These are phyloP conservation scores for Xylariales sp. DNA, from an alignment of 2,329 filamentous ascomycete species.

Conservation along the genomic window DNA sequence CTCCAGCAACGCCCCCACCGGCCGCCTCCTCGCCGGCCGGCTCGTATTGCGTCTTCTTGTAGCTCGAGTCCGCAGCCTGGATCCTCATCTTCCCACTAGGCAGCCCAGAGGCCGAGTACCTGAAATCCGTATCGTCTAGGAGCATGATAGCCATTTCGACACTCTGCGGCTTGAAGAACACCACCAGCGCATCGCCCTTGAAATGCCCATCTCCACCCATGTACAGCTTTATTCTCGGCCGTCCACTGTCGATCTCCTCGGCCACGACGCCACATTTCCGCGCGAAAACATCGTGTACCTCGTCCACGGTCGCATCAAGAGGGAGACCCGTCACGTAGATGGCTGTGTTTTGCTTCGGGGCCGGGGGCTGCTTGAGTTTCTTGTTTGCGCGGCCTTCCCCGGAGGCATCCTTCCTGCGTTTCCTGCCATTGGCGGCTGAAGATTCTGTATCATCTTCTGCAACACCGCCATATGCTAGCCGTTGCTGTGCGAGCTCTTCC, in stretches of 20 bases:
- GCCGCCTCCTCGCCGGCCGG: conserved; percentile 21
- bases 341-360: conserved; percentile 71
- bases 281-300: conserved; percentile 80
- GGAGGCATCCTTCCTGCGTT: conserved; percentile 34
- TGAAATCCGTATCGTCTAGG: conserved; percentile 77
- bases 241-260: conserved; percentile 85
- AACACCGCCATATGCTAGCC: conserved; percentile 24
- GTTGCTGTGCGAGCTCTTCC: conserved; percentile 30
- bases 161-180: conserved; percentile 95
- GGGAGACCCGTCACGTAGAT: conserved; percentile 90
- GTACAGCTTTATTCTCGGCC: conserved; percentile 91
- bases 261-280: conserved; percentile 84
- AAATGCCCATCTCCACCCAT: conserved; percentile 74
- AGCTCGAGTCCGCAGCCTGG: conserved; percentile 79
- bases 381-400: conserved; percentile 31
- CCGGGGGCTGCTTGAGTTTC: conserved; percentile 42
- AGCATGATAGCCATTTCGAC: conserved; percentile 79
- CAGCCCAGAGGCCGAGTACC: conserved; percentile 52
- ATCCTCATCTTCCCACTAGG: conserved; percentile 68
- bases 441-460: conserved; percentile 30
- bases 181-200: conserved; percentile 88
- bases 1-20: conserved; percentile 14
- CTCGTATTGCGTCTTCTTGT: conserved; percentile 79
- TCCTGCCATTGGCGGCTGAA: conserved; percentile 28
- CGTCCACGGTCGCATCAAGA: conserved; percentile 68